Conservation (phyloP, 805 yeast species). For the Spathaspora hagerdaliae region DNA sequence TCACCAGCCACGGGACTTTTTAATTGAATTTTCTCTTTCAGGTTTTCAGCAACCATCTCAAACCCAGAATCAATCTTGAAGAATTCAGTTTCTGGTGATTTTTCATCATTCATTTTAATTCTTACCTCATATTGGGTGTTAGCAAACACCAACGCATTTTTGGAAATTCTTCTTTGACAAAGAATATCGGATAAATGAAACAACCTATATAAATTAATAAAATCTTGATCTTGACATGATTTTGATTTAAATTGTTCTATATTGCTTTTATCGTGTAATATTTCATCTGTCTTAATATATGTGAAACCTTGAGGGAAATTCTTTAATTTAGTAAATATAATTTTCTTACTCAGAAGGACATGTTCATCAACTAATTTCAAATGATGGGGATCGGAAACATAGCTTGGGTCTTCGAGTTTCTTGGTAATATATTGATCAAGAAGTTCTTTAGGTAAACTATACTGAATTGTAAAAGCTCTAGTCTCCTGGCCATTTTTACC, state of each 20-base stretch:
- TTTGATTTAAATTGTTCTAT: constrained; percentile 7
- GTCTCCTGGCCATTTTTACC: constrained; percentile 40
- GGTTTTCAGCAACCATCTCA: constrained; percentile 11
- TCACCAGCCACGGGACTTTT: constrained; percentile 13
- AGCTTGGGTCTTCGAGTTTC: constrained; percentile 3
- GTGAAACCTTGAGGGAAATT: constrained; percentile 44
- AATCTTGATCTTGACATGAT: constrained; percentile 15
- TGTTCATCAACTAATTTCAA: constrained; percentile 10
- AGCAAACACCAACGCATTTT: not conserved
- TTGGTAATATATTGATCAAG: constrained; percentile 16
- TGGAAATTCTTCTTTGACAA: not conserved
- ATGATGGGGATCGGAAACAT: constrained; percentile 2
- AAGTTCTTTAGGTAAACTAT: constrained; percentile 13
- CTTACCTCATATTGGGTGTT: not conserved
- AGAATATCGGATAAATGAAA: constrained; percentile 19
- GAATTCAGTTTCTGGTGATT: not conserved
- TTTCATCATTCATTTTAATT: not conserved
- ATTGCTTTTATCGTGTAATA: constrained; percentile 30
- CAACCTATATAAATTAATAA: constrained; percentile 23
- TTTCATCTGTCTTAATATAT: constrained; percentile 57
- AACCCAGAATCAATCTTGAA: constrained; percentile 11
- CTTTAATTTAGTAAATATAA: constrained; percentile 21
- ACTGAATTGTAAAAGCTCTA: constrained; percentile 41
- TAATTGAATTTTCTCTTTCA: constrained; percentile 11
- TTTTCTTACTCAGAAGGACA: constrained; percentile 13